Base-by-base conservation (phyloP, 805 yeast genomes). In the Ogataea methanolica region DNA sequence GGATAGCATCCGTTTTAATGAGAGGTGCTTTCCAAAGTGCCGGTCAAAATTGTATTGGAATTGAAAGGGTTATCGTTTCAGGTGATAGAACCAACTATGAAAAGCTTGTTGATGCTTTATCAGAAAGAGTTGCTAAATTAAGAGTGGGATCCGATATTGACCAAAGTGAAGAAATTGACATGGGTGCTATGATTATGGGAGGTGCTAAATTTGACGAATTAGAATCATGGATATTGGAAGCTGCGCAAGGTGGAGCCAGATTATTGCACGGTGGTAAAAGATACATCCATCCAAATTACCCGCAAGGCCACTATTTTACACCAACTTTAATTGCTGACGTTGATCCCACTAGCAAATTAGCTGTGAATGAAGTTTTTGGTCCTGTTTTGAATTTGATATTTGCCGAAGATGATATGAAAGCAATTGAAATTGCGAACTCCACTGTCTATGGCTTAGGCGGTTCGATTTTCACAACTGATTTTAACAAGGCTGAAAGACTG, bases 11-110 rank as follows among this genome's bases (percentile, higher is more conserved):
- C 15, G 82, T 90, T 23, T 76, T 94, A 36, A 77, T 94, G 85
- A 77, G 99, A 61, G 99, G 99, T 34, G 85, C 96, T 0, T 94
- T 92, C 72, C 99, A 94, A 69, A 86, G 96, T 45, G 87, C 96
- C 0, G 99, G 99, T 12, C 99, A 94, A 69, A 94, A 94, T 64
- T 94, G 99, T 70, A 94, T 94, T 60, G 98, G 99, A 36, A 87
- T 94, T 46, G 99, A 94, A 69, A 76, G 99, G 48, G 95, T 94
- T 6, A 84, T 94, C 52, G 89, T 91, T 35, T 74, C 88, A 40
- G 86, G 85, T 5, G 63, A 59, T 35, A 48, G 46, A n/a, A 71
- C 72, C 38, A 79, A 81, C 26, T 91, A 94, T 67, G 83, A 80
- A 21, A 59, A 67, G 39, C 67, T 94, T 38, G 83, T 84, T 1